Evolutionary conservation across 495 filamentous ascomycete species (phyloP).

Genomic region (Annulohypoxylon stygium): DNA sequence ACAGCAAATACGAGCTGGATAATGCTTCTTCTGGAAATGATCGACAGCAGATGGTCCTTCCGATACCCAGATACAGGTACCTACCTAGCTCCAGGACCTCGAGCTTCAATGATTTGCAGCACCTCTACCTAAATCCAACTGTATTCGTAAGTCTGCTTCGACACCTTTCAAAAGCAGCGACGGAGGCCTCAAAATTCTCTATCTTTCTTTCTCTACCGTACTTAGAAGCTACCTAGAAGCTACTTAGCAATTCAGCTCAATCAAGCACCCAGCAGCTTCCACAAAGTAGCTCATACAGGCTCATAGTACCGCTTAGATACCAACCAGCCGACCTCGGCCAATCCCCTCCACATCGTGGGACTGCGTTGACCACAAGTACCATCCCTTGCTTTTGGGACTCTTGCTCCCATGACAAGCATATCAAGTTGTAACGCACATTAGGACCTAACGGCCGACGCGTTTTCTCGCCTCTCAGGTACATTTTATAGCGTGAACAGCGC

Average conservation of each 20-base stretch:
- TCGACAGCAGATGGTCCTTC: conserved; percentile 23
- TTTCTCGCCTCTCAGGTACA: background rate
- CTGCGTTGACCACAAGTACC: background rate
- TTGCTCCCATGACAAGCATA: conserved; percentile 26
- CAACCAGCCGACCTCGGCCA: background rate
- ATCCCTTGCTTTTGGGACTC: conserved; percentile 3
- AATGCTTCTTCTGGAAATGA: conserved; percentile 27
- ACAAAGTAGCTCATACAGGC: conserved; percentile 11
- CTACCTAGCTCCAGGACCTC: background rate
- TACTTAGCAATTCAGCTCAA: background rate
- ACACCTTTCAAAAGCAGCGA: background rate
- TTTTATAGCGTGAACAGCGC: background rate
- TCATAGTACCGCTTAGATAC: conserved; percentile 7
- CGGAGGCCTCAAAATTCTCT: conserved; percentile 28
- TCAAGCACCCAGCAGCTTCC: no score
- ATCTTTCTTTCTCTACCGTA: background rate
- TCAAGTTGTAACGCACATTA: background rate
- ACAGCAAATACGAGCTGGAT: conserved; percentile 38
- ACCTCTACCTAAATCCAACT: conserved; percentile 22
- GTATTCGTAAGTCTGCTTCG: conserved; percentile 27
- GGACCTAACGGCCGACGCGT: background rate
- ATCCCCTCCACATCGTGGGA: conserved; percentile 1
- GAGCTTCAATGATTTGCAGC: conserved; percentile 13
- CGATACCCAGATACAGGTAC: conserved; percentile 21
- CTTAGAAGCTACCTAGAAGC: background rate